Percentiles rank a stretch among this genome's conserved stretches.
Conservation (phyloP, 805 yeast species). For the Starmerella asiatica region DNA sequence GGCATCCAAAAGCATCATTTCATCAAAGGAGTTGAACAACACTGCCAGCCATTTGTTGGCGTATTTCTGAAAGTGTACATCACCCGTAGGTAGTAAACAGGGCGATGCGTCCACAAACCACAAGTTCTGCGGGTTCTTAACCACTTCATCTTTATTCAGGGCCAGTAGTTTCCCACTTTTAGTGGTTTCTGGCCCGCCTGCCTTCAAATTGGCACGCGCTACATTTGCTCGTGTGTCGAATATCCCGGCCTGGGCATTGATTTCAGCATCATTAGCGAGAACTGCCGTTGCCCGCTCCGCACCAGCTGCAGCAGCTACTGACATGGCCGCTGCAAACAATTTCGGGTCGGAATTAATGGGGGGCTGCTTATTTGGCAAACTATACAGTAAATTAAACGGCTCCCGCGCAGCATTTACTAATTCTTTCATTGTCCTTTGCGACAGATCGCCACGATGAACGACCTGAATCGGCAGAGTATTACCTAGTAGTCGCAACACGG, state of each 20-base stretch:
- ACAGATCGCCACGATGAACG: neutral
- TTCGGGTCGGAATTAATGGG: neutral
- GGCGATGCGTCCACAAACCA: neutral
- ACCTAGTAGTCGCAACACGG: neutral
- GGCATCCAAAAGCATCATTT: constrained; percentile 1
- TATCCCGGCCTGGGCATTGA: neutral
- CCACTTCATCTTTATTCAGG: too few species aligned
- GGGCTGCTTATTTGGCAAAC: too few species aligned
- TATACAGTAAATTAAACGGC: neutral
- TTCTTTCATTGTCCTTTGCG: neutral
- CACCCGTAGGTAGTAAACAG: neutral
- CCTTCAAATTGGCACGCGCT: neutral
- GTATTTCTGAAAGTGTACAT: neutral
- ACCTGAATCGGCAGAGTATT: constrained; percentile 4
- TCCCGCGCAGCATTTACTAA: neutral
- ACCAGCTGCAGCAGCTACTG: too few species aligned
- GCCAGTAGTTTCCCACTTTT: neutral
- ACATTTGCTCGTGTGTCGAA: too few species aligned
- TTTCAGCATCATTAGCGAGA: neutral
- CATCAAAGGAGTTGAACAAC: constrained; percentile 2
- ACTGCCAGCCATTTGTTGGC: constrained; percentile 4
- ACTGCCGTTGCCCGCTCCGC: neutral
- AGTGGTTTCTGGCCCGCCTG: neutral
- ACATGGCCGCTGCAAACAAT: too few species aligned
- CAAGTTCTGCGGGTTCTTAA: neutral